Percentiles rank a stretch among this genome's conserved stretches.
Conservation (phyloP, 345 rosid genomes). For the Reutealis trisperma region DNA sequence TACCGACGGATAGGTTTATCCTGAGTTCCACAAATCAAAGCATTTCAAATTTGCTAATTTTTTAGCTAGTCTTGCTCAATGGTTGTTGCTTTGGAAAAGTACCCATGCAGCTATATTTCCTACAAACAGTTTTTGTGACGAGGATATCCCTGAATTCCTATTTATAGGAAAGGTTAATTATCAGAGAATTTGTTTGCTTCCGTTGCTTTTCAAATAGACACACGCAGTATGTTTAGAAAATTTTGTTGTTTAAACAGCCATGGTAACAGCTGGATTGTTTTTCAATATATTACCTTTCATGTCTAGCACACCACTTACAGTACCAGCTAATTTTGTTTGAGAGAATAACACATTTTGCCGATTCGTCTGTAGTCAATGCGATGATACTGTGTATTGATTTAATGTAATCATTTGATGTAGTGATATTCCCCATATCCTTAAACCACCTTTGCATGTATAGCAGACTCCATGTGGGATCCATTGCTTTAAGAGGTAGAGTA, state of each 20-base stretch:
- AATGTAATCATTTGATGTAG: neutral
- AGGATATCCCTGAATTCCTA: neutral
- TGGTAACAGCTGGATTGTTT: neutral
- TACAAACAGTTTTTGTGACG: too few relatives aligned
- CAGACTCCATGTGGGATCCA: neutral
- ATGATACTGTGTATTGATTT: neutral
- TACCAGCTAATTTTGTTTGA: neutral
- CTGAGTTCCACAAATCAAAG: neutral
- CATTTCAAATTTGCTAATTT: neutral
- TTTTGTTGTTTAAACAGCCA: neutral
- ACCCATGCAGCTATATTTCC: too few relatives aligned
- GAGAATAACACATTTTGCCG: neutral
- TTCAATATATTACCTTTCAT: neutral
- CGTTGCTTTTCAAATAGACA: neutral
- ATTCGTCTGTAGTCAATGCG: neutral
- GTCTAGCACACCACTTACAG: neutral
- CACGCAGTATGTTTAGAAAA: neutral
- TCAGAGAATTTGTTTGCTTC: neutral
- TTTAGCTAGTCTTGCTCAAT: too few relatives aligned
- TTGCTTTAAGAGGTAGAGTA: neutral
- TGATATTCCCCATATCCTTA: too few relatives aligned
- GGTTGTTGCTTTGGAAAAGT: too few relatives aligned
- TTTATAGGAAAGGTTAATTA: neutral
- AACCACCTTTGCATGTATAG: neutral
- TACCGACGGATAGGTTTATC: neutral